Conservation (phyloP, 2,329 filamentous ascomycete genomes). For the Fusarium staphyleae region DNA sequence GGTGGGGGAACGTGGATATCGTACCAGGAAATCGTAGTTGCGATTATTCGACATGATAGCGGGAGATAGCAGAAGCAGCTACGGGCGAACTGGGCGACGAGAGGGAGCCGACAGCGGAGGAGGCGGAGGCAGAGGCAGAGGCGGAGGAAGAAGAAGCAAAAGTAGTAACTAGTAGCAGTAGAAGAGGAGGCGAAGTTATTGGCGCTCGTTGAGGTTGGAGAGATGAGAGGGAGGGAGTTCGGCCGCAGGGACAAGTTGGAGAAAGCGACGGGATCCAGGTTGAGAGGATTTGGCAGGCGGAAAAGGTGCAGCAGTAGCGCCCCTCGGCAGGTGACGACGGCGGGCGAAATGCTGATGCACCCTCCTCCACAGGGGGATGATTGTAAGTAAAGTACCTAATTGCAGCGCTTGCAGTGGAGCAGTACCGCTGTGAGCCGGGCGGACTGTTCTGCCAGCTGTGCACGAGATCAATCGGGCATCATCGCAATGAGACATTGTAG, state of each 20-base stretch:
- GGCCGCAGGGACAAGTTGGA: constrained; percentile 19
- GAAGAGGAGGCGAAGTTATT: constrained; percentile 2
- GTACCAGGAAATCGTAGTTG: constrained; percentile 99
- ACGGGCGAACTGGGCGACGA: constrained; percentile 21
- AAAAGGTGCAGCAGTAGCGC: neutral
- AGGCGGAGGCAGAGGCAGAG: constrained; percentile 10
- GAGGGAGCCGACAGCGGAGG: constrained; percentile 15
- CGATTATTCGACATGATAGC: constrained; percentile 89
- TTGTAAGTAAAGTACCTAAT: neutral
- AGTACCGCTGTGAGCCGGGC: neutral
- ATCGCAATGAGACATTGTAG: no score
- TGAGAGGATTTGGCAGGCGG: constrained; percentile 10
- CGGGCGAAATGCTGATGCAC: neutral
- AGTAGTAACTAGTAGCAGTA: constrained; percentile 6
- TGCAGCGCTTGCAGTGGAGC: constrained; percentile 2
- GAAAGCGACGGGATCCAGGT: neutral
- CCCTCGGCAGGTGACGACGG: constrained; percentile 9
- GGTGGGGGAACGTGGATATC: constrained; percentile 44
- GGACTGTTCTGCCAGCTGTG: neutral
- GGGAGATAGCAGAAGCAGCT: constrained; percentile 30
- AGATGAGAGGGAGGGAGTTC: constrained; percentile 13
- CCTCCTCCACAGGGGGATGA: constrained; percentile 21
- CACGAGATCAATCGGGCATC: no score
- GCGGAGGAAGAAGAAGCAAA: constrained; percentile 7
- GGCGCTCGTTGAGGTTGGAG: constrained; percentile 33